Percentiles rank a stretch among this genome's conserved stretches.
Evolutionary conservation across 257 asterid species (phyloP).

Genomic region (Primulina tabacum): DNA sequence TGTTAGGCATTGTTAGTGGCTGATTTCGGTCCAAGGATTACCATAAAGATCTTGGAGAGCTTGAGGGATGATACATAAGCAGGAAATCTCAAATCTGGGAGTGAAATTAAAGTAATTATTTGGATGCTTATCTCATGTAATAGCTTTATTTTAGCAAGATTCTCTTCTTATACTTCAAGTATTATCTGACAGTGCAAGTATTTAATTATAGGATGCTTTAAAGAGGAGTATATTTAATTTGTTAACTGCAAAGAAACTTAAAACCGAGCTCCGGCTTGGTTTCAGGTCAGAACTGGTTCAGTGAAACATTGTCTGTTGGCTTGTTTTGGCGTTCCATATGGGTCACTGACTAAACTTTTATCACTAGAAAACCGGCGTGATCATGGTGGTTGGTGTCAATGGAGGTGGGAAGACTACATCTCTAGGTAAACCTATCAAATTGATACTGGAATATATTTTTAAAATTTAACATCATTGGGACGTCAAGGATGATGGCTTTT

Average conservation of each 20-base stretch:
- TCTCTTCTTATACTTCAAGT: not conserved
- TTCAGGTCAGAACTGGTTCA: conserved; percentile 57
- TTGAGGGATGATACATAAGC: conserved; percentile 88
- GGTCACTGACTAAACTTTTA: conserved; percentile 28
- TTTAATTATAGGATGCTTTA: conserved; percentile 57
- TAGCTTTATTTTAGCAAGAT: not conserved
- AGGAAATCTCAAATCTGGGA: conserved; percentile 90
- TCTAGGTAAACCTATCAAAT: conserved; percentile 57
- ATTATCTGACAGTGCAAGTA: not conserved
- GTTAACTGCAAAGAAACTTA: conserved; percentile 72
- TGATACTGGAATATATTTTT: conserved; percentile 3
- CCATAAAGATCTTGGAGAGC: conserved; percentile 84
- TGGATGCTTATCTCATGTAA: not conserved
- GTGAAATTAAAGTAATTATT: conserved; percentile 72
- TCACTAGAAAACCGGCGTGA: conserved; percentile 89
- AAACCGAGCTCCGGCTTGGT: conserved; percentile 83
- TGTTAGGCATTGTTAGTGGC: conserved; percentile 72
- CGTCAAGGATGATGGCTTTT: not conserved
- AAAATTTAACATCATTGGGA: too few species aligned
- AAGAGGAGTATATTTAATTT: conserved; percentile 72
- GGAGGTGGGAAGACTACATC: conserved; percentile 99
- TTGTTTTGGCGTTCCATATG: not conserved
- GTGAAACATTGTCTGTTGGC: conserved; percentile 11
- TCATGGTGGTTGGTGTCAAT: conserved; percentile 94
- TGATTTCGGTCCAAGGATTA: conserved; percentile 93